Evolutionary conservation across 176 grass and related monocot genomes (phyloP).

Genomic region (Hordeum marinum): DNA sequence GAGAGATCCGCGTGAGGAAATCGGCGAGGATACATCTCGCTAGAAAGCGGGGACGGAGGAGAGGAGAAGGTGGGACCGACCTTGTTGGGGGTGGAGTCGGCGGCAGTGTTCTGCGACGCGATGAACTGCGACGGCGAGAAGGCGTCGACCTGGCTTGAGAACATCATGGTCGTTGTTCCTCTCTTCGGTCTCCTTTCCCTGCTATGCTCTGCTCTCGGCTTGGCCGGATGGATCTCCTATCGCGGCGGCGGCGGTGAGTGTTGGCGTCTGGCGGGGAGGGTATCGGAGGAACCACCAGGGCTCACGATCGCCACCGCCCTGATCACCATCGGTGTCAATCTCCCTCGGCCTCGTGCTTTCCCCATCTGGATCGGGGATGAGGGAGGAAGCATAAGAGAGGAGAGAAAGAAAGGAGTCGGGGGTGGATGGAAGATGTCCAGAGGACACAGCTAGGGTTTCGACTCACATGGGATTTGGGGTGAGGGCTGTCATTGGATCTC

Average conservation of each 20-base stretch:
- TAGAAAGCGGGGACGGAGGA: too few relatives aligned
- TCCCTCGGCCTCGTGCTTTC: too few relatives aligned
- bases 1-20: not conserved
- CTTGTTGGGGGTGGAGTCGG: conserved; percentile 35
- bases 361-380: too few relatives aligned
- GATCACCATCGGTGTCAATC: too few relatives aligned
- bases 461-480: too few relatives aligned
- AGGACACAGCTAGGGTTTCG: too few relatives aligned
- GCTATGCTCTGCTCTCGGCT: too few relatives aligned
- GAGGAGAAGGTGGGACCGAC: not conserved
- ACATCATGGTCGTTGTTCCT: conserved; percentile 5
- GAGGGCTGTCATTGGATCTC: too few relatives aligned
- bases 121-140: conserved; percentile 44
- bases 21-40: not conserved
- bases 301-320: too few relatives aligned
- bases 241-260: conserved; percentile 10
- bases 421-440: too few relatives aligned
- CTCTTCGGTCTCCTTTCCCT: not conserved
- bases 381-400: too few relatives aligned
- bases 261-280: not conserved
- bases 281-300: not conserved
- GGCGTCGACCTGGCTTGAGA: conserved; percentile 34
- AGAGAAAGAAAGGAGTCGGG: too few relatives aligned
- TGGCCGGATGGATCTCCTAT: not conserved
- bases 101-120: conserved; percentile 35